Base-by-base conservation (phyloP, 2,329 filamentous ascomycete genomes). In the Aschersonia sp. region DNA sequence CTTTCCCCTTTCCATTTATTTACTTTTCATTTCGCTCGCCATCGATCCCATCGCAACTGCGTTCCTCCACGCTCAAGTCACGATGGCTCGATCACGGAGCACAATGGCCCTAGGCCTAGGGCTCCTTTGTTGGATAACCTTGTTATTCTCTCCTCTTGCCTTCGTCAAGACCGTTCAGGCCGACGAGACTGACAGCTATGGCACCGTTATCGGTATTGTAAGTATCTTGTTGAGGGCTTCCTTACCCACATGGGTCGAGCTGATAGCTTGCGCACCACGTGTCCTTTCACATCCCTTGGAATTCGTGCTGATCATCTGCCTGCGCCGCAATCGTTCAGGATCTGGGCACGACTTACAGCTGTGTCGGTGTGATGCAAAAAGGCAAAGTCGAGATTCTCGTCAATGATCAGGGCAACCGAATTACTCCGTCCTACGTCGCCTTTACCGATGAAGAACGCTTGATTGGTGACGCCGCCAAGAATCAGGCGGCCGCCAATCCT, bases 381-480 rank as follows among this genome's bases (percentile, higher is more conserved):
- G 88, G 88, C 66, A 92, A 90, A 71, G 87, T 95, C 58, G 87
- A 95, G 64, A 95, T 95, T 72, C 77, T 95, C 59, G 86, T 87
- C 70, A 95, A 95, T 75, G 87, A 95, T 70, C 88, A 94, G 76
- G 87, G 87, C 76, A 88, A 94, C 80, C 85, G 87, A 74, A 94
- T 94, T 58, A 94, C 88, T 59, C 88, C 88, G 48, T 94, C 87
- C 54, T 95, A 92, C 70, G 88, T 95, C 64, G 88, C 87, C 62
- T 95, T 94, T 69, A 97, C 88, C 68, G 89, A 97, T 60, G 88
- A 95, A 54, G 92, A 97, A 72, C 83, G 92, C 64, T 77, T 98
- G 56, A 88, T 98, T 58, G 92, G 92, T 77, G 92, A 98, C 69
- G 87, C 92, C 61, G 88, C 88, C 61, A 95, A 95, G 83, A 94